Evolutionary conservation across 306 rosid genomes (phyloP).

Genomic region (Rosa chinensis): DNA sequence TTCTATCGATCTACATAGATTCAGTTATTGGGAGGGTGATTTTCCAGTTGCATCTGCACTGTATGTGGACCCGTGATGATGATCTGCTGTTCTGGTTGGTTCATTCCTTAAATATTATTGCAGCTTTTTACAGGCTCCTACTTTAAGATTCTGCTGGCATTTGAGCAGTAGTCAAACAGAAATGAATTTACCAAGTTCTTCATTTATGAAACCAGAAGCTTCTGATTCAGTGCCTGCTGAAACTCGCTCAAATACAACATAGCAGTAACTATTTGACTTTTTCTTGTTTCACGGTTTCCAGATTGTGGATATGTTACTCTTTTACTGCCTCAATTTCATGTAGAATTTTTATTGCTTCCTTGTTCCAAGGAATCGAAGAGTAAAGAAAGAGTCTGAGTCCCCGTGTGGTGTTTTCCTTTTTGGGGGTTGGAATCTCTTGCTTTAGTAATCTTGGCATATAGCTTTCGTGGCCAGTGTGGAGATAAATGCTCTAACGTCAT

Average conservation of each 20-base stretch:
- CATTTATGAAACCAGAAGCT: background rate
- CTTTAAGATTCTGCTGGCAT: background rate
- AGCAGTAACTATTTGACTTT: background rate
- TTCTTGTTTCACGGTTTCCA: background rate
- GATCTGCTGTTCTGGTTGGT: background rate
- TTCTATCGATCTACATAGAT: background rate
- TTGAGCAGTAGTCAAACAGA: too few species aligned
- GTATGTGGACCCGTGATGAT: background rate
- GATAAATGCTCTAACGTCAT: background rate
- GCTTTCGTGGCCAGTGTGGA: background rate
- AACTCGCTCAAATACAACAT: background rate
- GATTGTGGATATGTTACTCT: background rate
- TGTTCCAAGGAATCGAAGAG: background rate
- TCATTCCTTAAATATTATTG: background rate
- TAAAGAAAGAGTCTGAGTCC: background rate
- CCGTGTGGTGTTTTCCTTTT: background rate
- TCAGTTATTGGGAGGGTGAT: background rate
- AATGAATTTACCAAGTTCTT: background rate
- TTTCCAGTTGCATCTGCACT: conserved; percentile 14
- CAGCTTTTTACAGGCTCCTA: background rate
- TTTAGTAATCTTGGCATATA: background rate
- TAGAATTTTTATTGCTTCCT: background rate
- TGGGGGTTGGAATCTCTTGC: background rate
- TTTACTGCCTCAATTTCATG: background rate
- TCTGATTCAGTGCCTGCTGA: background rate